Conservation (phyloP, 257 asterid species). For the Anisodus acutangulus region DNA sequence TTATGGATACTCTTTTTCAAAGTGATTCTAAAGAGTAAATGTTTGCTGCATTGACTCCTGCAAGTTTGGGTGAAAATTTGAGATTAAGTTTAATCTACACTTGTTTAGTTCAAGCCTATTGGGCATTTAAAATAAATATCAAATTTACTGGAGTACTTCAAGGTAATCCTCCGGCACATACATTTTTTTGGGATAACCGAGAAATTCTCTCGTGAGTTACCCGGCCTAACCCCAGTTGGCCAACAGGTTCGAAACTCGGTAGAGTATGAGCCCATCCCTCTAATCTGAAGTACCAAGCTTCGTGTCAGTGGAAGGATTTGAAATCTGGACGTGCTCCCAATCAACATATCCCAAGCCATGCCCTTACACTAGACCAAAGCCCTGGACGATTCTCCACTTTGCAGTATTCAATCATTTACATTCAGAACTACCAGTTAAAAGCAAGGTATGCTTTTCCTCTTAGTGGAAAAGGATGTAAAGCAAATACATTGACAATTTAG, state of each 20-base stretch:
- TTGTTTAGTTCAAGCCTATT: not conserved
- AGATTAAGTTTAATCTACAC: not conserved
- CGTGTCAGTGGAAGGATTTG: not conserved
- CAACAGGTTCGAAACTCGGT: not conserved
- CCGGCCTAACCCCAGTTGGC: not conserved
- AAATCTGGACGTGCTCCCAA: not conserved
- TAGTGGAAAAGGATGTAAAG: not conserved
- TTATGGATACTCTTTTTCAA: not conserved
- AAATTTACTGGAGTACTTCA: not conserved
- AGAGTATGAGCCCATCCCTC: not conserved
- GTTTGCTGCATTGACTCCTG: not conserved
- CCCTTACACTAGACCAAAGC: not conserved
- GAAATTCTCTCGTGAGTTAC: not conserved
- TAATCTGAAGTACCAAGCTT: not conserved
- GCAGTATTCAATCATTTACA: not conserved
- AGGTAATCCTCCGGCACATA: not conserved
- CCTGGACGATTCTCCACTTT: not conserved
- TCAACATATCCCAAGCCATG: not conserved
- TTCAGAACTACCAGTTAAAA: not conserved
- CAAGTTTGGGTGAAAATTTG: not conserved
- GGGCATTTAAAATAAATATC: constrained; percentile 3
- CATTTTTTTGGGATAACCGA: not conserved
- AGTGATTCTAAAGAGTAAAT: not conserved
- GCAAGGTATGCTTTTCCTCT: not conserved
- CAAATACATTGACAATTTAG: not conserved